phyloP scores from a whole-genome alignment of 345 rosid species.

The Punica granatum region DNA sequence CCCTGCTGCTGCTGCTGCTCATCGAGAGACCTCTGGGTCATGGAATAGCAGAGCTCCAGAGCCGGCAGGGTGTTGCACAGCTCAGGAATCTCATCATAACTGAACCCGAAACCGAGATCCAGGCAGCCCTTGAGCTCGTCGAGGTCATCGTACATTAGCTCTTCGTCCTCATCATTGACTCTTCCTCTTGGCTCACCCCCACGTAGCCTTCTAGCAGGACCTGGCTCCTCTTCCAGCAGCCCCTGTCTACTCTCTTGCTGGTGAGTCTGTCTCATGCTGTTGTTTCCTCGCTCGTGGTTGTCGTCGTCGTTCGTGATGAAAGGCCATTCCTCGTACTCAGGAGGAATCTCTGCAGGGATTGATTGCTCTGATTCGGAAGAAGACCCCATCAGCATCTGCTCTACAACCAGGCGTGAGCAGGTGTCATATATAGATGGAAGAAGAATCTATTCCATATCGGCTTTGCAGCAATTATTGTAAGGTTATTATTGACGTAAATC shows the following conservation, averaged over 20 bases:
- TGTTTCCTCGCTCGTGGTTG: neutral
- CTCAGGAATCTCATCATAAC: constrained; percentile 91
- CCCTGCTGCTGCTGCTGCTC: constrained; percentile 65
- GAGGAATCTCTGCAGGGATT: neutral
- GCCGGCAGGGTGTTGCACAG: constrained; percentile 93
- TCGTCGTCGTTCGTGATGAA: neutral
- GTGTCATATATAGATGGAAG: neutral
- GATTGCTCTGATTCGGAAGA: neutral
- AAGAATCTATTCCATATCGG: neutral
- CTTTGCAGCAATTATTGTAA: neutral
- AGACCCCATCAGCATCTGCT: neutral
- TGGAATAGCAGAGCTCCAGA: constrained; percentile 88
- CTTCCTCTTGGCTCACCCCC: constrained; percentile 37
- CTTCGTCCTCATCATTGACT: constrained; percentile 57
- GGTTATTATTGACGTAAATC: neutral
- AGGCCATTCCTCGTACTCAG: neutral
- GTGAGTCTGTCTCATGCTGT: constrained; percentile 7
- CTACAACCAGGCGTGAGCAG: no score
- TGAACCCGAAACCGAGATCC: constrained; percentile 95
- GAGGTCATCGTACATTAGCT: constrained; percentile 85
- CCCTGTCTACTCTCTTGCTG: constrained; percentile 10
- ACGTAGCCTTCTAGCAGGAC: constrained; percentile 87
- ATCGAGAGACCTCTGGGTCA: constrained; percentile 83
- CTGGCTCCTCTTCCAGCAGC: constrained; percentile 57
- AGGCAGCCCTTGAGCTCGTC: constrained; percentile 90